Percentiles rank a stretch among this genome's conserved stretches.
Evolutionary conservation across 1,139 yeast species (phyloP).

Genomic region (Magnusiomyces ingens): DNA sequence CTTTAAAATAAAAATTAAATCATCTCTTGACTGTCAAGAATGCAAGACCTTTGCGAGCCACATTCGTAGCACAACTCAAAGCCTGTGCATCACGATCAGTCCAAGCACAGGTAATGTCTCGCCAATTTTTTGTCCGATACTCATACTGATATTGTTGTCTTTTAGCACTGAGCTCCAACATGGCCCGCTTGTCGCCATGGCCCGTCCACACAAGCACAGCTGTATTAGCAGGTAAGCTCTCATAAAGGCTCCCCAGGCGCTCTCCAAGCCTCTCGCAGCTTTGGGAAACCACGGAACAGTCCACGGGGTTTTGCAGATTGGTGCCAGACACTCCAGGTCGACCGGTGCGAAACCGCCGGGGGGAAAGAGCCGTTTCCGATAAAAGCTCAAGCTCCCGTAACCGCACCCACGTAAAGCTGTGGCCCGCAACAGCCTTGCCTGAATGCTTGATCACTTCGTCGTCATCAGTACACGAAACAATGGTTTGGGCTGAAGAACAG

Average conservation of each 20-base stretch:
- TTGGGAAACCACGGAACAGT: conserved; percentile 13
- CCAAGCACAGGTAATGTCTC: conserved; percentile 47
- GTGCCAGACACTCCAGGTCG: conserved; percentile 20
- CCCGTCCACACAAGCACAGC: conserved; percentile 58
- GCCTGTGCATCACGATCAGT: conserved; percentile 41
- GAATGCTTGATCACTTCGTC: conserved; percentile 46
- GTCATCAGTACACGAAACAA: conserved; percentile 48
- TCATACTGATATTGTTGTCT: conserved; percentile 39
- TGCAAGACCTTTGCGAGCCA: conserved; percentile 40
- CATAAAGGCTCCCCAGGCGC: conserved; percentile 46
- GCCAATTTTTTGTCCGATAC: conserved; percentile 39
- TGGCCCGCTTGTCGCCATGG: conserved; percentile 51
- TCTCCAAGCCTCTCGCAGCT: conserved; percentile 36
- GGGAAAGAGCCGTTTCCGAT: conserved; percentile 7
- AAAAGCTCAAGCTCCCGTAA: conserved; percentile 54
- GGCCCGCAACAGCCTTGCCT: conserved; percentile 27
- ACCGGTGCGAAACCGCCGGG: background rate
- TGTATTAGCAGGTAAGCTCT: conserved; percentile 50
- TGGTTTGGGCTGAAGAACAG: conserved; percentile 32
- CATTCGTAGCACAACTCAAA: conserved; percentile 38
- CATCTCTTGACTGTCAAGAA: conserved; percentile 32
- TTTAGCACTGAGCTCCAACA: conserved; percentile 43
- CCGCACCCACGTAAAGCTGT: conserved; percentile 48
- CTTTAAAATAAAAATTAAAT: too few species aligned
- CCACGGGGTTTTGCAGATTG: conserved; percentile 19